Percentiles rank a stretch among this genome's conserved stretches.
Evolutionary conservation across 2,329 filamentous ascomycete genomes (phyloP).

Genomic region (Graphilbum ipis-grandicollis): DNA sequence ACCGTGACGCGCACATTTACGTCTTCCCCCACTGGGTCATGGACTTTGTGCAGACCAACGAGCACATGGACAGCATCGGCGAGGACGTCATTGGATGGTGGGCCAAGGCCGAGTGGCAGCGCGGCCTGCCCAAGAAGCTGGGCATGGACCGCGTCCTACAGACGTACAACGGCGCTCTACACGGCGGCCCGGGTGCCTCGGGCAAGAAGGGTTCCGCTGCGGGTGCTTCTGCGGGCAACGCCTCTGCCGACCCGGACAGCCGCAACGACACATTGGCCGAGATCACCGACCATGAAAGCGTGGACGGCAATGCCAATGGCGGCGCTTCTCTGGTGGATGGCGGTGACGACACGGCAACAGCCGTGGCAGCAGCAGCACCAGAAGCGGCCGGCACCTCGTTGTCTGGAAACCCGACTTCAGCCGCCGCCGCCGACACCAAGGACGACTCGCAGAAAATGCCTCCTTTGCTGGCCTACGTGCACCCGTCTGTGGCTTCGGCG

Average conservation of each 20-base stretch:
- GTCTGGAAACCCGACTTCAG: constrained; percentile 10
- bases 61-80: constrained; percentile 69
- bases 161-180: constrained; percentile 1
- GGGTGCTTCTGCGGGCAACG: constrained; percentile 11
- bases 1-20: constrained; percentile 88
- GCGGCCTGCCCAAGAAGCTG: constrained; percentile 62
- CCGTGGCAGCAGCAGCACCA: neutral
- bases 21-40: constrained; percentile 86
- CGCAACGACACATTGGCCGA: constrained; percentile 2
- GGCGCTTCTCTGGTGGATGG: neutral
- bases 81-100: constrained; percentile 91
- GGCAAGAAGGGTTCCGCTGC: constrained; percentile 6
- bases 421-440: constrained; percentile 1
- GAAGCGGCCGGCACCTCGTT: no score
- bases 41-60: constrained; percentile 64
- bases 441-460: constrained; percentile 29
- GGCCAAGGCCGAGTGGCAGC: constrained; percentile 88
- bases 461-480: constrained; percentile 67
- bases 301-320: neutral
- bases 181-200: neutral
- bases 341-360: neutral
- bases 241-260: neutral
- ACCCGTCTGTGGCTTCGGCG: constrained; percentile 35
- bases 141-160: constrained; percentile 47
- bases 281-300: neutral